Base-by-base conservation (phyloP, 1,139 yeast genomes). In the Pichia sp. region DNA sequence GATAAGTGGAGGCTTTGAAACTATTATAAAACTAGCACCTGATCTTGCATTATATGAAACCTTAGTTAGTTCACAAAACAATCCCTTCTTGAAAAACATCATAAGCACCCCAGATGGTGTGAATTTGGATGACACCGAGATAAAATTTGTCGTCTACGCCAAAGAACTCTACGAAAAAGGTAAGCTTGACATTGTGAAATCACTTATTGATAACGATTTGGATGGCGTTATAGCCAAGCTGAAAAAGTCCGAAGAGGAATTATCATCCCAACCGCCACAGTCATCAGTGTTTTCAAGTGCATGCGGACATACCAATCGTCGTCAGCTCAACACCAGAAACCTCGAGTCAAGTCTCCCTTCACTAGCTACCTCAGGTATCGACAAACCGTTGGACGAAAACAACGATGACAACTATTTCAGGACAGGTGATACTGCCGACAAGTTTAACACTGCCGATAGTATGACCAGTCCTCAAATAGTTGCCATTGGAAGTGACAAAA, bases 21-120 rank as follows among this genome's bases (percentile, higher is more conserved):
- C 74, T 2, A 75, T 87, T 12, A 51, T 83, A 5, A 71, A 74
- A 12, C 75, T 75, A 19, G 79, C 88, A 1, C 88, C 89, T 0
- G 74, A 74, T 53, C 58, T 70, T 4, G 65, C 71, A 41, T 68
- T 75, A 44, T 70, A 81, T 50, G 67, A 72, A 28, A 55, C 59
- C 5, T 62, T 76, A n/a, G 51, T 68, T 1, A 55, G 62, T 4
- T 45, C 52, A 6, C 48, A 34, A 13, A 37, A 44, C 3, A 49
- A 51, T 40, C 49, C 52, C n/a, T 52, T 58, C 39, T 21, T 58
- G 13, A 26, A 63, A 64, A 9, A 51, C 12, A 21, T 54, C 5
- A 26, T 56, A 1, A 40, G 39, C 10, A 42, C 42, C 3, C 47
- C 49, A 12, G 43, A 26, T 2, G 46, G 36, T 8, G 18, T 46